Evolutionary conservation across 352 stramenopile genomes (phyloP).

Genomic region (Phytophthora constricta): DNA sequence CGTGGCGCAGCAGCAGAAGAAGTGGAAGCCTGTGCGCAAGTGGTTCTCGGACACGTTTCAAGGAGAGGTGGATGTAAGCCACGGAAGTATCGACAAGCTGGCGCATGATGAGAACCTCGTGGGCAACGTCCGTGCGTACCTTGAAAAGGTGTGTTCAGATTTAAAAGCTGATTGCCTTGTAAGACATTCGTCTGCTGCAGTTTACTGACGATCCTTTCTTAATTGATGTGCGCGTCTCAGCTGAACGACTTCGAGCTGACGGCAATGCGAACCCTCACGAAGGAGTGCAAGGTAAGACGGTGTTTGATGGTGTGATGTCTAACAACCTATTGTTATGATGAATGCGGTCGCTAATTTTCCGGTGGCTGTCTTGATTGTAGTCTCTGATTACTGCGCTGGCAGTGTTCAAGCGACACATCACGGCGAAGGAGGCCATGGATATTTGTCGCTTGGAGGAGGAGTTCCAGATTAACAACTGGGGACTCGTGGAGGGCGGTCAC

Average conservation of each 20-base stretch:
- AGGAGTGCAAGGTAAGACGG: constrained; percentile 82
- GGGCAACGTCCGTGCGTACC: constrained; percentile 60
- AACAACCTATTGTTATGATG: too few species aligned
- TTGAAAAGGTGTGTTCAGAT: constrained; percentile 60
- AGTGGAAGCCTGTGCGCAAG: constrained; percentile 84
- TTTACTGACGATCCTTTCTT: constrained; percentile 5
- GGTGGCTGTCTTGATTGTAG: constrained; percentile 35
- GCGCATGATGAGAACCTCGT: constrained; percentile 69
- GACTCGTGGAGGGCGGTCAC: constrained; percentile 88
- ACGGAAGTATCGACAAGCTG: constrained; percentile 76
- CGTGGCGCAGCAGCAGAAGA: constrained; percentile 81
- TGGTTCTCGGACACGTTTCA: constrained; percentile 81
- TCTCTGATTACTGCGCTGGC: constrained; percentile 85
- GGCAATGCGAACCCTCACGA: constrained; percentile 73
- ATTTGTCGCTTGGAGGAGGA: constrained; percentile 86
- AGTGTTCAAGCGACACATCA: constrained; percentile 87
- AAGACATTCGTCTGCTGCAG: too few species aligned
- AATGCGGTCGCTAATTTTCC: too few species aligned
- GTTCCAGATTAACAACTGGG: constrained; percentile 90
- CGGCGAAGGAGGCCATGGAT: constrained; percentile 85
- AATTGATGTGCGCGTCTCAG: constrained; percentile 26
- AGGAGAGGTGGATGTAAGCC: constrained; percentile 82
- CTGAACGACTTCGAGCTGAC: constrained; percentile 81
- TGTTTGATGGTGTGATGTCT: too few species aligned
- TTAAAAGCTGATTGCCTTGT: too few species aligned